Percentiles rank a stretch among this genome's conserved stretches.
Conservation (phyloP, 1,284 basidiomycete species). For the Lentinula novae-zelandiae region DNA sequence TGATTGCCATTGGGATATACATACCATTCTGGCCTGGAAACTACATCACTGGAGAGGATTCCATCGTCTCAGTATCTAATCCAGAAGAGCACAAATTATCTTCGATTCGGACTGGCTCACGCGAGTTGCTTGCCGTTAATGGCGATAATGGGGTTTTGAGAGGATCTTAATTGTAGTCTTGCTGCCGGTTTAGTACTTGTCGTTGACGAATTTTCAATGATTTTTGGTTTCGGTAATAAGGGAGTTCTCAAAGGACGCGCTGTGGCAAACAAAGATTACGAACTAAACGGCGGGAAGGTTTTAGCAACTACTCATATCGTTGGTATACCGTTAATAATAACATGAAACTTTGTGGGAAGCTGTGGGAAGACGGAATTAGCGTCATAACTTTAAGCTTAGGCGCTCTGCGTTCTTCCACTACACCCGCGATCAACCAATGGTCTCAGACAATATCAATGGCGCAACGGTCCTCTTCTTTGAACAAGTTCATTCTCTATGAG, state of each 20-base stretch:
- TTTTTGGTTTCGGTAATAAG: too few species aligned
- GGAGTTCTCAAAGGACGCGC: too few species aligned
- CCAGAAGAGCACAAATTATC: neutral
- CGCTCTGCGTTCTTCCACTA: neutral
- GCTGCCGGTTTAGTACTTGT: too few species aligned
- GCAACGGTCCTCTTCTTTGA: slow-evolving; percentile 40
- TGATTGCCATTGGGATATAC: slow-evolving; percentile 34
- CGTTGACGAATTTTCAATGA: too few species aligned
- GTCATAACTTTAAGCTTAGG: neutral
- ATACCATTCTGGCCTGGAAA: slow-evolving; percentile 29
- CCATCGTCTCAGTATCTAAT: neutral
- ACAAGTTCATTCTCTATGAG: slow-evolving; percentile 92
- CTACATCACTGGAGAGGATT: slow-evolving; percentile 20
- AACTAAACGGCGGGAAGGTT: too few species aligned
- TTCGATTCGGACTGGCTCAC: neutral
- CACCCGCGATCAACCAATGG: neutral
- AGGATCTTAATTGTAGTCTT: too few species aligned
- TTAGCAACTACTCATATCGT: too few species aligned
- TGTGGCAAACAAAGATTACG: too few species aligned
- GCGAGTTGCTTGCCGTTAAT: neutral
- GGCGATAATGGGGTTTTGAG: neutral
- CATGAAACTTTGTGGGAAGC: too few species aligned
- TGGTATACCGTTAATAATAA: too few species aligned
- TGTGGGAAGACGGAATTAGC: too few species aligned
- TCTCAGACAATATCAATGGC: neutral